Evolutionary conservation across 2,329 filamentous ascomycete species (phyloP), one percentile per base, ranked within the genome.

Genomic region (Penicillium corylophilum): DNA sequence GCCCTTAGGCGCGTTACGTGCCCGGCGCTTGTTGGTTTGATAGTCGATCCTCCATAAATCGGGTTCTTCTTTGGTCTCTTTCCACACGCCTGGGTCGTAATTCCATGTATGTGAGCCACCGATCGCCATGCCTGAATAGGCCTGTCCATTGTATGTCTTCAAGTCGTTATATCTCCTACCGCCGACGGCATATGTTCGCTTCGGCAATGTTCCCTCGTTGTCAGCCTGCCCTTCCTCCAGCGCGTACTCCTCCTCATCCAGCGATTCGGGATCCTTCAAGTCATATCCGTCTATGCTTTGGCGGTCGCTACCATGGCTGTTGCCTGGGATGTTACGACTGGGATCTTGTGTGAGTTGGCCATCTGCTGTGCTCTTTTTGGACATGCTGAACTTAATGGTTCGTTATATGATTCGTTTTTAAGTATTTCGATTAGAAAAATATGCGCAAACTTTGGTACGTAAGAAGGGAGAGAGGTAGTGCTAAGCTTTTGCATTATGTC

Each of bases 101-200:
- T 64, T 70, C 69, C 70, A 72, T 23, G 61, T 70, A 48, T 71
- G 68, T 0, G 69, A 70, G 8, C 67, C 69, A 9, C 70, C 69
- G 29, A 73, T 64, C 1, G 68, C 65, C 61, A 71, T 74, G 4
- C 66, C 70, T 9, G 71, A 68, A 49, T 70, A 71, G 22, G 65
- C 58, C 38, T 69, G 65, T 12, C 70, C 68, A n/a, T 66, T 61
- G 58, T 65, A 64, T 2, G 60, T 58, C 47, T 72, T 71, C 13
- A 71, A 55, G 3, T 63, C 56, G 48, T 70, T 70, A 53, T 71
- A 71, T 10, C 64, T 61, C 26, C 54, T 48, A 9, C 49, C 51
- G 5, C 57, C 50, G 15, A 24, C 31, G 5, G 39, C 33, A 28
- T 40, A 44, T 23, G 49, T 26, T 7, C 51, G 18, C n/a, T 42